Conservation (phyloP, 2,329 filamentous ascomycete genomes). For the Calonectria ilicicola region DNA sequence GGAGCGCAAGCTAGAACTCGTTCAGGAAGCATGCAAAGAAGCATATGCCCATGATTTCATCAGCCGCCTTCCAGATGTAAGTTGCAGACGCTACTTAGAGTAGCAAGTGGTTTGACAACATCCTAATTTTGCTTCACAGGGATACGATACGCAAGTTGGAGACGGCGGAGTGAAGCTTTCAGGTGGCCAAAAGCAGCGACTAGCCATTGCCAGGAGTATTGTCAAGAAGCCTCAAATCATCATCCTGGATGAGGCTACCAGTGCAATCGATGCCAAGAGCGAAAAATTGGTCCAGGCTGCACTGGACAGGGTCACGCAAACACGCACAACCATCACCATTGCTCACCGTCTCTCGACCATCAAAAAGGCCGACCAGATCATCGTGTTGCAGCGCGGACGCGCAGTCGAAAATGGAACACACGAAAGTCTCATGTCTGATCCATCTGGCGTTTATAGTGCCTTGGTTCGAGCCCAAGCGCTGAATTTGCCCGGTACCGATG, state of each 20-base stretch:
- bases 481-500: background rate
- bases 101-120: too few species aligned
- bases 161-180: constrained; percentile 70
- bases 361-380: constrained; percentile 72
- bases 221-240: constrained; percentile 69
- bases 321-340: constrained; percentile 74
- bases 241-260: constrained; percentile 76
- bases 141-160: constrained; percentile 59
- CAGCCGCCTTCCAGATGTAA: constrained; percentile 53
- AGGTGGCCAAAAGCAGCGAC: constrained; percentile 67
- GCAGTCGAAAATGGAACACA: constrained; percentile 74
- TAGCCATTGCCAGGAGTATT: constrained; percentile 67
- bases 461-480: constrained; percentile 40
- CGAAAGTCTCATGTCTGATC: constrained; percentile 64
- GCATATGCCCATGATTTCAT: constrained; percentile 67
- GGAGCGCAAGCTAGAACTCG: constrained; percentile 53
- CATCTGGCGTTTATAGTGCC: constrained; percentile 44
- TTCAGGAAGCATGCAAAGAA: constrained; percentile 62
- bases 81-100: background rate
- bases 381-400: constrained; percentile 71
- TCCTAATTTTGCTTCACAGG: constrained; percentile 41
- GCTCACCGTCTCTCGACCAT: constrained; percentile 72
- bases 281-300: constrained; percentile 59
- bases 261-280: constrained; percentile 57
- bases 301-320: constrained; percentile 50